Evolutionary conservation across 1,284 basidiomycete species (phyloP).

Genomic region (Cronartium ribicola): DNA sequence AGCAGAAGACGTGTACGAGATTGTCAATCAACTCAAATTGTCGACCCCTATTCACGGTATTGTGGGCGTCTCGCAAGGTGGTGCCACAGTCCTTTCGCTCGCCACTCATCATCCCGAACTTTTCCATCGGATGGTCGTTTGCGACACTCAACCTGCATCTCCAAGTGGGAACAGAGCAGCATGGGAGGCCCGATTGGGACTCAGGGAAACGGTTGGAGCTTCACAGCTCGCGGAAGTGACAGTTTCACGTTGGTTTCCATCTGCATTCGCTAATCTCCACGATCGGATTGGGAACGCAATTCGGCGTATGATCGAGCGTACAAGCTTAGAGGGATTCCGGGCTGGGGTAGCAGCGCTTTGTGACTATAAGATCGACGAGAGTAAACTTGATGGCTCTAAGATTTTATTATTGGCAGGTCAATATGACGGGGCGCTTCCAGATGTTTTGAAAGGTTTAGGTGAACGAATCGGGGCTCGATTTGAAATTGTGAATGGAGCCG

Average conservation of each 20-base stretch:
- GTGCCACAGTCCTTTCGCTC: constrained; percentile 54
- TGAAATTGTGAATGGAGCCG: constrained; percentile 49
- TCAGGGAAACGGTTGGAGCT: constrained; percentile 50
- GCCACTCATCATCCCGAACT: constrained; percentile 51
- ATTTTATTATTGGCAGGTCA: constrained; percentile 53
- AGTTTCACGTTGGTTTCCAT: constrained; percentile 53
- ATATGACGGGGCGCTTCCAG: constrained; percentile 53
- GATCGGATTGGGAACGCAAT: constrained; percentile 46
- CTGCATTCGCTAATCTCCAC: constrained; percentile 46
- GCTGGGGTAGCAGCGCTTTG: constrained; percentile 53
- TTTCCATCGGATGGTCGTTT: constrained; percentile 51
- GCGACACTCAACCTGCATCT: constrained; percentile 54
- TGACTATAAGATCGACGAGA: constrained; percentile 53
- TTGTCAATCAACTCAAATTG: constrained; percentile 51
- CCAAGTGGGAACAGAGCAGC: constrained; percentile 53
- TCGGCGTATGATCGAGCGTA: constrained; percentile 49
- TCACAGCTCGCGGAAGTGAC: constrained; percentile 52
- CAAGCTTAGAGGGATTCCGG: constrained; percentile 53
- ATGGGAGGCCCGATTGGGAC: constrained; percentile 54
- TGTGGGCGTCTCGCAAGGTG: constrained; percentile 55
- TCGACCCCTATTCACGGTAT: constrained; percentile 50
- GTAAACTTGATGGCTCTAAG: constrained; percentile 49
- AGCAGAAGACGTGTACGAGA: constrained; percentile 52
- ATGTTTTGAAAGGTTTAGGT: constrained; percentile 49
- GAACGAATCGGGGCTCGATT: constrained; percentile 50